Evolutionary conservation across 140 eudicot species (phyloP).

Genomic region (Oenanthe javanica): DNA sequence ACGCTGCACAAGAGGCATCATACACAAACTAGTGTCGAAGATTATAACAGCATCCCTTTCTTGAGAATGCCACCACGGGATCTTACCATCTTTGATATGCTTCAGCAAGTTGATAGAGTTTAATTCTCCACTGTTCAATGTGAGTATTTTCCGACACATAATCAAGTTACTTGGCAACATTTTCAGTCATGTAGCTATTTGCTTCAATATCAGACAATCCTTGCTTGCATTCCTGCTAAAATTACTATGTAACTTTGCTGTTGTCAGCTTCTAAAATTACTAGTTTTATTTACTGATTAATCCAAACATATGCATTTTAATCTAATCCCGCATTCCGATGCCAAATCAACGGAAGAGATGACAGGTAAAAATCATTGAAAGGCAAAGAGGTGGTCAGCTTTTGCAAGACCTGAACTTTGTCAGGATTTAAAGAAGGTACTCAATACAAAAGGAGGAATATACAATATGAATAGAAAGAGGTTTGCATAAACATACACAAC

Average conservation of each 20-base stretch:
- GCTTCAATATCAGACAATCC: background rate
- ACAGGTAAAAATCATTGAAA: conserved; percentile 4
- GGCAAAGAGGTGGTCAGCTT: background rate
- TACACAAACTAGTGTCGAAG: conserved; percentile 13
- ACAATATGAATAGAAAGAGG: no score
- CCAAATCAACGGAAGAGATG: background rate
- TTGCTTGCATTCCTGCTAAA: background rate
- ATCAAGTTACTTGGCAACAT: background rate
- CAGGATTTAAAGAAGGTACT: no score
- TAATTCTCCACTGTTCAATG: background rate
- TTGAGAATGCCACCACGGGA: conserved; percentile 8
- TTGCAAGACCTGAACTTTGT: background rate
- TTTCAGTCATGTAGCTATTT: background rate
- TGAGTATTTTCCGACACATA: background rate
- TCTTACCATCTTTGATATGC: background rate
- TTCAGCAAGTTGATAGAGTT: conserved; percentile 3
- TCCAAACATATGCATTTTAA: background rate
- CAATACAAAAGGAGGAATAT: no score
- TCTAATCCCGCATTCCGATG: background rate
- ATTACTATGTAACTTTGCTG: background rate
- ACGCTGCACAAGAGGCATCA: conserved; percentile 47
- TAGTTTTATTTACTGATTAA: background rate
- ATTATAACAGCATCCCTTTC: conserved; percentile 27
- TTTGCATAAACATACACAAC: no score
- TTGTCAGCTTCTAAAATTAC: background rate